Evolutionary conservation across 345 rosid species (phyloP).

Genomic region (Syzygium oleosum): DNA sequence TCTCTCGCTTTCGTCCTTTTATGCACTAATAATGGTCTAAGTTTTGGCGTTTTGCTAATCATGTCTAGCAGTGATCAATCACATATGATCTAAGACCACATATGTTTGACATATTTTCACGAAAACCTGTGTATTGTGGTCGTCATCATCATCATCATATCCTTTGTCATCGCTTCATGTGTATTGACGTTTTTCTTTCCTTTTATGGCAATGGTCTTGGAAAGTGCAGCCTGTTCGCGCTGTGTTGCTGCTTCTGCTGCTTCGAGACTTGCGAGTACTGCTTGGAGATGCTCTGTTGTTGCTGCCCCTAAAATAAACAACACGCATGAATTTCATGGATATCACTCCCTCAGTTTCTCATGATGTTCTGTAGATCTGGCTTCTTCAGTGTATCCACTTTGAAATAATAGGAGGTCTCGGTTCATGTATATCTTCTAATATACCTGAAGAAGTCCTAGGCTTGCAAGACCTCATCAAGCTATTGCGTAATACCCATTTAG

Average conservation of each 20-base stretch:
- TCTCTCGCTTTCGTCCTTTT: neutral
- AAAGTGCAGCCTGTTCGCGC: constrained; percentile 4
- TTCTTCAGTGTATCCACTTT: neutral
- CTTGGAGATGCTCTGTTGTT: constrained; percentile 5
- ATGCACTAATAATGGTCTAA: neutral
- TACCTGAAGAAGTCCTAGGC: neutral
- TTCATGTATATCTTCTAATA: neutral
- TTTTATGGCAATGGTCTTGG: neutral
- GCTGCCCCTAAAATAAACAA: neutral
- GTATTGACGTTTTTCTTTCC: neutral
- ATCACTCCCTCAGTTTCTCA: neutral
- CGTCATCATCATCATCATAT: no score
- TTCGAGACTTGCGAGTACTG: constrained; percentile 7
- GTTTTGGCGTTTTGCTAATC: neutral
- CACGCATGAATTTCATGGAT: neutral
- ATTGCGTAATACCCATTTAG: neutral
- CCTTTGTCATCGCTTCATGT: neutral
- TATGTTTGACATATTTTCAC: neutral
- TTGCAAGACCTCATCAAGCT: neutral
- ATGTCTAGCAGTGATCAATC: neutral
- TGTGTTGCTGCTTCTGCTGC: constrained; percentile 6
- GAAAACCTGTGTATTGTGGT: neutral
- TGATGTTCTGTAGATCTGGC: neutral
- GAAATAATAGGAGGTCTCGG: neutral
- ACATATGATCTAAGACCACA: neutral